Percentiles rank a stretch among this genome's conserved stretches.
Evolutionary conservation across 495 filamentous ascomycete species (phyloP).

Genomic region (Trypethelium eluteriae): DNA sequence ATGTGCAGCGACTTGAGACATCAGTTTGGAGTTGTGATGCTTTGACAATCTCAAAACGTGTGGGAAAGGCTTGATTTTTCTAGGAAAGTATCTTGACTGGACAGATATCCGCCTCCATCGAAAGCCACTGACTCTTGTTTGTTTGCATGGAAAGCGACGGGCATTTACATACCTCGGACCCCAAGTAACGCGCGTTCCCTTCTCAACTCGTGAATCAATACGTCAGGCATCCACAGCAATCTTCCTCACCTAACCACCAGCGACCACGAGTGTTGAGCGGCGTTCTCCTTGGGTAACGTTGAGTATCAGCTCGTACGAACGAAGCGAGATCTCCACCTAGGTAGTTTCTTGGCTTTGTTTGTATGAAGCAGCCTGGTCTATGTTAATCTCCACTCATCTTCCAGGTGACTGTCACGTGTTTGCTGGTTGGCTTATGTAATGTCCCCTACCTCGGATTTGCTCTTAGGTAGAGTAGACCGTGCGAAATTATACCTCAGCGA

Average conservation of each 20-base stretch:
- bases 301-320: background rate
- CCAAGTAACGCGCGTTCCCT: constrained; percentile 9
- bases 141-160: constrained; percentile 7
- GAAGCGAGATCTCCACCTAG: background rate
- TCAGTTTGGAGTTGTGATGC: constrained; percentile 9
- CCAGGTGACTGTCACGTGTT: background rate
- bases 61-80: background rate
- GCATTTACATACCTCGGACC: constrained; percentile 10
- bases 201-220: constrained; percentile 3
- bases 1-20: constrained; percentile 11
- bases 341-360: background rate
- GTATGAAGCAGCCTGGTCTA: background rate
- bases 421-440: background rate
- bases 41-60: background rate
- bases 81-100: background rate
- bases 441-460: background rate
- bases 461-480: background rate
- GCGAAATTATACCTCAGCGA: no score
- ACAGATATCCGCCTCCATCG: background rate
- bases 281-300: background rate
- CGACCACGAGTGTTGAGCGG: background rate
- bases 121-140: constrained; percentile 8
- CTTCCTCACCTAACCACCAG: background rate
- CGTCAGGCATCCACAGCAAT: constrained; percentile 8
- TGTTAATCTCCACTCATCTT: background rate